phyloP scores from a whole-genome alignment of 1,284 basidiomycete genomes.

The Grifola frondosa region DNA sequence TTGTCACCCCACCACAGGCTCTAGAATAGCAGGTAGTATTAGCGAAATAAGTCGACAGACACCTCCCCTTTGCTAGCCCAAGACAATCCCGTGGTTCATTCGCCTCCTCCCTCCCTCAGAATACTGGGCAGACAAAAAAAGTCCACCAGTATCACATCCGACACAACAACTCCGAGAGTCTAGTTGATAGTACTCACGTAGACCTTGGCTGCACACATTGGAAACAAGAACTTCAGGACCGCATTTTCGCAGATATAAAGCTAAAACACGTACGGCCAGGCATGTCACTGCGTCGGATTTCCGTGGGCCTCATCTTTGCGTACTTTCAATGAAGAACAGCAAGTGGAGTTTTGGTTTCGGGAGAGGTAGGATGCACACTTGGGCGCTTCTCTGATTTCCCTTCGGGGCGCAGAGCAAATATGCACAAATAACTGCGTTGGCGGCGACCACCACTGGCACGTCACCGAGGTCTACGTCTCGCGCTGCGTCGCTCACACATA shows the following conservation, averaged over 20 bases:
- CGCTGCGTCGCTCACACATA: too few relatives aligned
- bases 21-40: constrained; percentile 41
- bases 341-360: constrained; percentile 16
- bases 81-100: neutral
- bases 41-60: neutral
- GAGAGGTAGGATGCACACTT: constrained; percentile 15
- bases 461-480: constrained; percentile 8
- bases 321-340: constrained; percentile 9
- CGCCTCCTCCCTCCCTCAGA: neutral
- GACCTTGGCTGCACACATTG: constrained; percentile 57
- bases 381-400: constrained; percentile 21
- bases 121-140: neutral
- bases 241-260: neutral
- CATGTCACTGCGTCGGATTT: constrained; percentile 66
- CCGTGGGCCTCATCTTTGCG: constrained; percentile 67
- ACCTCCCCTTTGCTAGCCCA: neutral
- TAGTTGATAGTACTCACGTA: constrained; percentile 52
- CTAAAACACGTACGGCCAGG: constrained; percentile 61
- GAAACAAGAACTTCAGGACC: constrained; percentile 9
- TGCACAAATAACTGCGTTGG: constrained; percentile 20
- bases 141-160: neutral
- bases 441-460: constrained; percentile 23
- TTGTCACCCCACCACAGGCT: constrained; percentile 93
- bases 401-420: constrained; percentile 16
- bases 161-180: neutral